Evolutionary conservation across 1,284 basidiomycete species (phyloP), one percentile per base, ranked within the genome.

Genomic region (Sanghuangporus baumii): DNA sequence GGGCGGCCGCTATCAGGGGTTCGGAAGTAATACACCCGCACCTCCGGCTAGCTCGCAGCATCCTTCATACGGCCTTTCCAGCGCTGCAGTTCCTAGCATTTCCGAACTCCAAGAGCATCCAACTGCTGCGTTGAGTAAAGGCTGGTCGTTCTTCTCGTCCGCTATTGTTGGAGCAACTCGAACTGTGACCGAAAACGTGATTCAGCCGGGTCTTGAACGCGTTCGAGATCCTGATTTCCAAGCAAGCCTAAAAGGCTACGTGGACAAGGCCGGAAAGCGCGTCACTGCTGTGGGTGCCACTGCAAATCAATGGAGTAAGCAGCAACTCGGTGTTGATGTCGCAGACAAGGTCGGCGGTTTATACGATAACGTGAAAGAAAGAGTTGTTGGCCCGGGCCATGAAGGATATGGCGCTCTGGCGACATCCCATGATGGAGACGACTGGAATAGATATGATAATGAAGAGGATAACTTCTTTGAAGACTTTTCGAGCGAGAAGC

Each of bases 1-100:
- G 75, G 93, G 92, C 57, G 93, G 92, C 46, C 83, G 84, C 50
- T 94, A 94, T 73, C 84, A 86, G 67, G 93, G 92, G 14, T 95
- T 95, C 71, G 92, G 92, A 6, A 46, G 16, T 18, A 46, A 3
- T 18, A 87, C 88, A 0, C 86, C 89, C 11, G 74, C 82, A 1
- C 83, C 86, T 8, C 70, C 80, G 11, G 71, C 78, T 1, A 71
- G 69, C 6, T 78, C 81, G 26, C 76, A 80, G 60, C 79, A 85
- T 69, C 83, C 87, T 14, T 83, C 87, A 1, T 85, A 81, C 68
- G 78, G 79, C 20, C 77, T 89, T 52, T 89, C 89, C 1, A 92
- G 91, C 46, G 81, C 82, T 3, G 82, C 86, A 18, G 84, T 87
- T 34, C 92, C 92, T 1, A 79, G 83, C 0, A 71, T 94, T 2